Evolutionary conservation across 2,329 filamentous ascomycete genomes (phyloP).

Genomic region (Pyrenophora graminea): DNA sequence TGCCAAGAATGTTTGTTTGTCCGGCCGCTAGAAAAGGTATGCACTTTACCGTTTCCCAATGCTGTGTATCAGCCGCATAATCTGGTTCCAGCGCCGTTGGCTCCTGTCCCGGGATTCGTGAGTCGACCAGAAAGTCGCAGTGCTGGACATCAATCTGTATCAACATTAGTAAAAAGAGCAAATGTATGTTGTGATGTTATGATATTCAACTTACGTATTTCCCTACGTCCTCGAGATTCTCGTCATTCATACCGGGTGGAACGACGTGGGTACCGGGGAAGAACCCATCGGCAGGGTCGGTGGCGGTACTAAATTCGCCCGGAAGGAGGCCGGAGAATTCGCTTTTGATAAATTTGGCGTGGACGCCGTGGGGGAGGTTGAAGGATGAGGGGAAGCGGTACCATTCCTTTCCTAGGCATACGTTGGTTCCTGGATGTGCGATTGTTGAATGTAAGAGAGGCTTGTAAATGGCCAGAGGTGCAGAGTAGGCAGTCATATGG

Average conservation of each 20-base stretch:
- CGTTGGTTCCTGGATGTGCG: constrained; percentile 65
- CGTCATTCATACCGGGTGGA: constrained; percentile 86
- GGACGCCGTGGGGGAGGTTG: constrained; percentile 81
- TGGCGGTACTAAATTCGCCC: constrained; percentile 82
- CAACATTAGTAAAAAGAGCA: too few species aligned
- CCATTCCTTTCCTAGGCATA: constrained; percentile 97
- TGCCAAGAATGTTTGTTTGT: constrained; percentile 71
- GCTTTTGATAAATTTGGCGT: constrained; percentile 86
- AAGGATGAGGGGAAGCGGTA: constrained; percentile 96
- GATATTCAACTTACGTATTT: constrained; percentile 71
- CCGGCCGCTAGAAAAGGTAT: constrained; percentile 78
- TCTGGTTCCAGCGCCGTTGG: constrained; percentile 75
- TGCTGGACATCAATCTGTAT: constrained; percentile 66
- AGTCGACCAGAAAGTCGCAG: constrained; percentile 88
- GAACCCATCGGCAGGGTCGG: constrained; percentile 63
- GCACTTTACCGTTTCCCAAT: constrained; percentile 80
- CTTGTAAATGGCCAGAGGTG: constrained; percentile 72
- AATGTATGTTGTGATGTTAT: neutral
- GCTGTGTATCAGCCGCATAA: constrained; percentile 72
- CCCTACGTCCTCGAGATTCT: constrained; percentile 79
- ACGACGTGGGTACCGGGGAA: constrained; percentile 84
- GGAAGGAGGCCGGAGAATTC: constrained; percentile 88
- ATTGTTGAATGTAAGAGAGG: constrained; percentile 64
- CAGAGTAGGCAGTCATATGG: constrained; percentile 79
- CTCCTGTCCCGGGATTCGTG: constrained; percentile 67